Base-by-base conservation (phyloP, 208 protist genomes). In the Tritrichomonas foetus region DNA sequence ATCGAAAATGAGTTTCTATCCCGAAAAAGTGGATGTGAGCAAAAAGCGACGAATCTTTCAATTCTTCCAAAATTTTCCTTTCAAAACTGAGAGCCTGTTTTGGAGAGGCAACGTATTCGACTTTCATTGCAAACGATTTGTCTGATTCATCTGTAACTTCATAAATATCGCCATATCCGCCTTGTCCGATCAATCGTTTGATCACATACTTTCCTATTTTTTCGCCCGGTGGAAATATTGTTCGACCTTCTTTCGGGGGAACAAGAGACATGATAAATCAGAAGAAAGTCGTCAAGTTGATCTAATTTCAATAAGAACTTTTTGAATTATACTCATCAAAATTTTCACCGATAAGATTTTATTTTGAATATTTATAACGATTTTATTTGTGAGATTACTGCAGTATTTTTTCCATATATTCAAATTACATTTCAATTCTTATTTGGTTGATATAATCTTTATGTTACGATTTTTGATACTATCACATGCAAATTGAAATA, bases 131-230 rank as follows among this genome's bases (percentile, higher is more conserved):
- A 50, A 39, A 89, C 5, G 5, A 5, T 25, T 49, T 47, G 3
- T 49, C 47, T 36, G 9, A 14, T 53, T 61, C 25, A 57, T 89
- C 47, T 11, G 16, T 16, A 39, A 89, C 78, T 27, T 25, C 47
- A 30, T 89, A 89, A n/a, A 89, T 89, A 36, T 89, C 78, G 78
- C 78, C 78, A 36, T 89, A 89, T 0, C 78, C 78, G 3, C 78
- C 78, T 50, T 89, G 78, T 0, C 78, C 78, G 16, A 89, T 44
- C 8, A 89, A 30, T 20, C 44, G 33, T 16, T 57, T 33, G 1
- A 89, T 57, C 16, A 16, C 39, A 50, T 89, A 89, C 3, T 53
- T 16, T 22, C n/a, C 41, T 20, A 89, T 89, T 57, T 53, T 89
- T 8, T 89, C 47, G 30, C 47, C 30, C 20, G 41, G 41, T n/a